Conservation (phyloP, 176 grass and related monocot genomes). For the Hordeum marinum region DNA sequence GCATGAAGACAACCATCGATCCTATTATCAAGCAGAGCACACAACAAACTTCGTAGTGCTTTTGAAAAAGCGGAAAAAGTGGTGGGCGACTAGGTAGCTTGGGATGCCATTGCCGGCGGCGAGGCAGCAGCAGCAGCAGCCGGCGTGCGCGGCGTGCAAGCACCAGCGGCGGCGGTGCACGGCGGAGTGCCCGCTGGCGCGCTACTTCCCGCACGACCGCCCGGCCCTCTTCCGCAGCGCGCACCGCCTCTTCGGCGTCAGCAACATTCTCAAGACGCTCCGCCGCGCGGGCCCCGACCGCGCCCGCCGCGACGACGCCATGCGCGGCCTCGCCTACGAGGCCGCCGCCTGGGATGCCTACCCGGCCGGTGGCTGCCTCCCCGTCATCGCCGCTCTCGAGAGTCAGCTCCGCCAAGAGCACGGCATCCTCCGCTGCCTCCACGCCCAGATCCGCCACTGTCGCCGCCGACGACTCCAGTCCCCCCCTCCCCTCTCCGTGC, state of each 20-base stretch:
- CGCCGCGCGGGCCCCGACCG: not conserved
- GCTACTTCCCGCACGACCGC: slow-evolving; percentile 19
- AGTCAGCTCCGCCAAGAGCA: not conserved
- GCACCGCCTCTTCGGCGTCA: slow-evolving; percentile 39
- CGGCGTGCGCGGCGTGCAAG: slow-evolving; percentile 30
- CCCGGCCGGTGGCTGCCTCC: slow-evolving; percentile 18
- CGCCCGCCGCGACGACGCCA: not conserved
- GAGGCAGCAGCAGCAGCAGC: not conserved
- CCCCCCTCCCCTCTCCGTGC: not conserved
- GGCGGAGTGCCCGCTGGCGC: slow-evolving; percentile 19
- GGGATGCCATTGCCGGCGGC: not conserved
- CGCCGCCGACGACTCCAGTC: not conserved
- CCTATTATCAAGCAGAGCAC: not conserved
- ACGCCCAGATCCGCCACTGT: not conserved
- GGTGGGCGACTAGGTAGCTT: not conserved
- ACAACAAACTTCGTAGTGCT: not conserved
- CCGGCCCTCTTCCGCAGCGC: slow-evolving; percentile 12
- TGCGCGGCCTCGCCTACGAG: slow-evolving; percentile 20
- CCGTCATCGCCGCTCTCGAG: not conserved
- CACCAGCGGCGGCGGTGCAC: slow-evolving; percentile 29
- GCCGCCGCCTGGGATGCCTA: slow-evolving; percentile 10
- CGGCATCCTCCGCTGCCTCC: not conserved
- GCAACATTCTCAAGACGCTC: slow-evolving; percentile 38
- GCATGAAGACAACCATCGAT: not conserved
- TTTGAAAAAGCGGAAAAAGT: too few relatives aligned